phyloP scores from a whole-genome alignment of 306 rosid genomes.

The Corylus avellana region DNA sequence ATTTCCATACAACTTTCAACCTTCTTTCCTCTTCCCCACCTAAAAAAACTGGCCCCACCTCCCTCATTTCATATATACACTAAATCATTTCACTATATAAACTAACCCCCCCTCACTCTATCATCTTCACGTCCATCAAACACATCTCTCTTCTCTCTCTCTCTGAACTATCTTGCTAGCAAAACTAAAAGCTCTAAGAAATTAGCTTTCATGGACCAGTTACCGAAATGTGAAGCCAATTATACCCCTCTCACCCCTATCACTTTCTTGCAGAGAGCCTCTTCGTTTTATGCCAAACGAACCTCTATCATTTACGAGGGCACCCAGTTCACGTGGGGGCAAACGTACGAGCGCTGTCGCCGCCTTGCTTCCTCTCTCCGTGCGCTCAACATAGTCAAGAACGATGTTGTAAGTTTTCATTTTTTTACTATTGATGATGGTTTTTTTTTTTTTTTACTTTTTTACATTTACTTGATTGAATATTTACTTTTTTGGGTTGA shows the following conservation, averaged over 20 bases:
- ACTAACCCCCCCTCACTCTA: too few relatives aligned
- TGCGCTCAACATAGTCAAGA: conserved; percentile 50
- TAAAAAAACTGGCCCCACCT: neutral
- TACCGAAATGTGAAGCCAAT: conserved; percentile 65
- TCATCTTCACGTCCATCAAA: neutral
- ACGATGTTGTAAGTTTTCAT: conserved; percentile 60
- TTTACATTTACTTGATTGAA: neutral
- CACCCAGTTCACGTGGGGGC: conserved; percentile 75
- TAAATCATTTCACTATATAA: neutral
- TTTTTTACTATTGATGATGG: too few relatives aligned
- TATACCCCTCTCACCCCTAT: conserved; percentile 66
- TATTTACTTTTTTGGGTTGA: neutral
- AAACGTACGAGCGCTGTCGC: conserved; percentile 71
- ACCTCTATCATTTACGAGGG: conserved; percentile 59
- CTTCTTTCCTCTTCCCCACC: neutral
- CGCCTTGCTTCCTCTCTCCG: conserved; percentile 85
- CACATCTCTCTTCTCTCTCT: neutral
- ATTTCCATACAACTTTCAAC: conserved; percentile 1
- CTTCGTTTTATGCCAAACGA: conserved; percentile 55
- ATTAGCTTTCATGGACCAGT: conserved; percentile 42
- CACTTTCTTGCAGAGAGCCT: conserved; percentile 67
- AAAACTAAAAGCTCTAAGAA: too few relatives aligned
- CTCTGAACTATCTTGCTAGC: neutral
- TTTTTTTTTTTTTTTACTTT: neutral
- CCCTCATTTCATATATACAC: neutral